Percentiles rank a stretch among this genome's conserved stretches.
phyloP scores from a whole-genome alignment of 192 early-diverging fungal species.

The Coemansia sp. region DNA sequence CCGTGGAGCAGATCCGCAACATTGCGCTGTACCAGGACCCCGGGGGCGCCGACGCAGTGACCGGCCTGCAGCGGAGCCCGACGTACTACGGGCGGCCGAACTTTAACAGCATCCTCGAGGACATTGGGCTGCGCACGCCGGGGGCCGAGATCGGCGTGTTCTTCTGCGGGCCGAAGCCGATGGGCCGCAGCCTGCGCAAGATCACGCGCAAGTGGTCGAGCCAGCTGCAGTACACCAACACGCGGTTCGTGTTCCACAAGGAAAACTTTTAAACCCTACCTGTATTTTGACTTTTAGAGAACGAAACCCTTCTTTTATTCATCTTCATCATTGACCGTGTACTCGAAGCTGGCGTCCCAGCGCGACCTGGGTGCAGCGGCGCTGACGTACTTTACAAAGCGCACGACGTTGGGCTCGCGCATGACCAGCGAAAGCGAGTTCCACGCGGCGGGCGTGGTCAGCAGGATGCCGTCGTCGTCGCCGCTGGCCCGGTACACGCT shows the following conservation, averaged over 20 bases:
- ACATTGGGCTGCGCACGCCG: conserved; percentile 54
- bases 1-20: conserved; percentile 61
- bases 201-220: conserved; percentile 45
- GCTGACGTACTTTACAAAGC: conserved; percentile 83
- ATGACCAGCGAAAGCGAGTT: conserved; percentile 69
- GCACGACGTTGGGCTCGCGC: conserved; percentile 72
- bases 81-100: conserved; percentile 81
- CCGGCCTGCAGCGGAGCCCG: conserved; percentile 58
- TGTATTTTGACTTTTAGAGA: not conserved
- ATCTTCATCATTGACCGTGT: not conserved
- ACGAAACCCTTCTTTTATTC: too few species aligned
- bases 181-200: conserved; percentile 59
- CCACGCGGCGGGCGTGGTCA: conserved; percentile 63
- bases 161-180: conserved; percentile 74
- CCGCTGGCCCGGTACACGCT: conserved; percentile 57
- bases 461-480: conserved; percentile 69
- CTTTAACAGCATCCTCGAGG: conserved; percentile 65
- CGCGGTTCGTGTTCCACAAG: conserved; percentile 65
- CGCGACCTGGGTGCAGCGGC: conserved; percentile 65
- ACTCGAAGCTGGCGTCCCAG: conserved; percentile 72
- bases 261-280: conserved; percentile 65
- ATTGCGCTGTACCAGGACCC: conserved; percentile 60
- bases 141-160: conserved; percentile 72
- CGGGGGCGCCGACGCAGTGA: conserved; percentile 65
- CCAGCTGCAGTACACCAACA: conserved; percentile 47